Percentiles rank a stretch among this genome's conserved stretches.
Evolutionary conservation across 2,329 filamentous ascomycete species (phyloP).

Genomic region (Ilyonectria sp.): DNA sequence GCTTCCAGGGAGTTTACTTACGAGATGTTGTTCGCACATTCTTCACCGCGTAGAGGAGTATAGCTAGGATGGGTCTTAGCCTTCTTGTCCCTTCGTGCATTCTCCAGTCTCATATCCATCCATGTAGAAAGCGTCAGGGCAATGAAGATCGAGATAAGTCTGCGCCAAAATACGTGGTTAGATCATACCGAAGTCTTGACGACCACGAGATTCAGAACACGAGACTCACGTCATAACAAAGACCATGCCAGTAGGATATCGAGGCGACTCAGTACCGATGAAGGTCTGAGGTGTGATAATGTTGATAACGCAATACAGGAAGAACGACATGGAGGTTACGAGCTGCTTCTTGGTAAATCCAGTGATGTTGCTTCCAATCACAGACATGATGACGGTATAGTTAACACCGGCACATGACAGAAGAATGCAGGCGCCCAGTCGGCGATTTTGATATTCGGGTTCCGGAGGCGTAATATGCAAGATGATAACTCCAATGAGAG

Average conservation of each 20-base stretch:
- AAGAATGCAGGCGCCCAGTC: neutral
- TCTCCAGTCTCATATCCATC: slow-evolving; percentile 1
- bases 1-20: slow-evolving; percentile 2
- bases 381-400: slow-evolving; percentile 6
- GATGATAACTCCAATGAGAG: neutral
- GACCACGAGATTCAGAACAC: neutral
- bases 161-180: neutral
- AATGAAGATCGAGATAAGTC: slow-evolving; percentile 4
- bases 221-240: slow-evolving; percentile 1
- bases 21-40: neutral
- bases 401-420: neutral
- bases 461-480: neutral
- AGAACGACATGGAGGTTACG: slow-evolving; percentile 16
- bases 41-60: neutral
- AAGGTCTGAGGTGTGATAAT: slow-evolving; percentile 30
- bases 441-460: neutral
- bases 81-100: slow-evolving; percentile 4
- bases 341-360: slow-evolving; percentile 24
- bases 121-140: neutral
- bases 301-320: slow-evolving; percentile 26
- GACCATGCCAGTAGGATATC: slow-evolving; percentile 20
- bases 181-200: neutral
- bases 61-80: neutral
- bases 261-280: slow-evolving; percentile 16
- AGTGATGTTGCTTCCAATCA: slow-evolving; percentile 17